Evolutionary conservation across 2,329 filamentous ascomycete genomes (phyloP).

Genomic region (Diaporthe helianthi): DNA sequence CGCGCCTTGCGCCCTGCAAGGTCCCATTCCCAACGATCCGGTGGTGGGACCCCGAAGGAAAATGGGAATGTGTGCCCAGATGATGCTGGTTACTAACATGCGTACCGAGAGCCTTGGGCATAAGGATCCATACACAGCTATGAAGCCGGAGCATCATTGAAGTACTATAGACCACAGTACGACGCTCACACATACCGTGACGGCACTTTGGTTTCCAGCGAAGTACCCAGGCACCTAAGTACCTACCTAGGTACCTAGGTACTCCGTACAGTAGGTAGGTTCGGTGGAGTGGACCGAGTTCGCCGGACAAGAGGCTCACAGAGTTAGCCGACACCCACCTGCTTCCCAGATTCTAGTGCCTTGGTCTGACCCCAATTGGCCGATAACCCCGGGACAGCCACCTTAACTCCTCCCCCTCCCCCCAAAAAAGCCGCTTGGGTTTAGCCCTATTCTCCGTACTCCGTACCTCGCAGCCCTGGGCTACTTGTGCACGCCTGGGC

Average conservation of each 20-base stretch:
- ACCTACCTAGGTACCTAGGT: too few relatives aligned
- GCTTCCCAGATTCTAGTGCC: conserved; percentile 10
- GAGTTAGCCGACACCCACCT: conserved; percentile 14
- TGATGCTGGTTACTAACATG: not conserved
- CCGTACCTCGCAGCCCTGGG: not conserved
- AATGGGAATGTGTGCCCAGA: not conserved
- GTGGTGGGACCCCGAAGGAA: not conserved
- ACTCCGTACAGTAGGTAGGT: too few relatives aligned
- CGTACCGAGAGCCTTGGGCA: too few relatives aligned
- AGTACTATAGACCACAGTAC: not conserved
- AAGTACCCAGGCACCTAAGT: too few relatives aligned
- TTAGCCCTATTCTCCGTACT: not conserved
- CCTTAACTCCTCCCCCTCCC: too few relatives aligned
- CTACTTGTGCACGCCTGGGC: conserved; percentile 10
- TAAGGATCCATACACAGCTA: too few relatives aligned
- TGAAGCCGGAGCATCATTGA: too few relatives aligned
- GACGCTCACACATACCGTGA: not conserved
- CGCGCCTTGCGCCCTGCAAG: conserved; percentile 11
- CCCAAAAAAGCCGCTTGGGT: not conserved
- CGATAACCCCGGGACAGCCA: not conserved
- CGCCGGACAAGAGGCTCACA: conserved; percentile 22
- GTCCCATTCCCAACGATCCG: conserved; percentile 8
- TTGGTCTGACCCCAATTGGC: conserved; percentile 11
- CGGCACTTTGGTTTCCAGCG: not conserved
- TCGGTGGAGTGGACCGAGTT: conserved; percentile 21